phyloP scores from a whole-genome alignment of 768 basidiomycete species.

The Amanita subjunquillea region DNA sequence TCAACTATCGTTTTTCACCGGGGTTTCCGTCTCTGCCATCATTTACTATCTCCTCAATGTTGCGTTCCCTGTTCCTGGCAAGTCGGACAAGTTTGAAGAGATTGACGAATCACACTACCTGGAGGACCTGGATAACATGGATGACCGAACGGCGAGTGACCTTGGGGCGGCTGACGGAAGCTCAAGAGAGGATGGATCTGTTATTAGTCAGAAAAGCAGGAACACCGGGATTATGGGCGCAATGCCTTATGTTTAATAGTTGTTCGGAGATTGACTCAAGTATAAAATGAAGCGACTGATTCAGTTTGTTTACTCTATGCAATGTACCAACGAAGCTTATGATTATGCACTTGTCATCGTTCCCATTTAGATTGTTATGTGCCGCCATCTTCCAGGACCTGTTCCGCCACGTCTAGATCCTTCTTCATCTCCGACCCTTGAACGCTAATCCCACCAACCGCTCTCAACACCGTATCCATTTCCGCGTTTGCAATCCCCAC shows the following conservation, averaged over 20 bases:
- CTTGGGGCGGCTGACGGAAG: neutral
- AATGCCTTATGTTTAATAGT: no score
- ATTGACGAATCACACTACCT: constrained; percentile 22
- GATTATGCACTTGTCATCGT: no score
- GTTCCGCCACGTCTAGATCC: constrained; percentile 1
- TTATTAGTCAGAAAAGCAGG: no score
- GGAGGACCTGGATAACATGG: neutral
- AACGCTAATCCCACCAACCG: constrained; percentile 2
- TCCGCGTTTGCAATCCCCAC: neutral
- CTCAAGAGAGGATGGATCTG: neutral
- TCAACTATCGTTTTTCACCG: constrained; percentile 77
- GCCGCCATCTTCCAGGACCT: neutral
- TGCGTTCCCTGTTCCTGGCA: constrained; percentile 48
- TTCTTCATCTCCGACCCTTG: constrained; percentile 1
- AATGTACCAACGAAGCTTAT: no score
- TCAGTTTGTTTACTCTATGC: no score
- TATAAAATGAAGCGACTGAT: no score
- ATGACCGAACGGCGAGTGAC: no score
- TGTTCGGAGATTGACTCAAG: no score
- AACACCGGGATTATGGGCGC: no score
- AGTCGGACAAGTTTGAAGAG: constrained; percentile 38
- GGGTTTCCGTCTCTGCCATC: constrained; percentile 58
- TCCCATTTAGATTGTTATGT: no score
- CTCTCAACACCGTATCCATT: constrained; percentile 6
- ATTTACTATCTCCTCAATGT: constrained; percentile 52